Conservation (phyloP, 176 grass and related monocot genomes). For the Hordeum marinum region DNA sequence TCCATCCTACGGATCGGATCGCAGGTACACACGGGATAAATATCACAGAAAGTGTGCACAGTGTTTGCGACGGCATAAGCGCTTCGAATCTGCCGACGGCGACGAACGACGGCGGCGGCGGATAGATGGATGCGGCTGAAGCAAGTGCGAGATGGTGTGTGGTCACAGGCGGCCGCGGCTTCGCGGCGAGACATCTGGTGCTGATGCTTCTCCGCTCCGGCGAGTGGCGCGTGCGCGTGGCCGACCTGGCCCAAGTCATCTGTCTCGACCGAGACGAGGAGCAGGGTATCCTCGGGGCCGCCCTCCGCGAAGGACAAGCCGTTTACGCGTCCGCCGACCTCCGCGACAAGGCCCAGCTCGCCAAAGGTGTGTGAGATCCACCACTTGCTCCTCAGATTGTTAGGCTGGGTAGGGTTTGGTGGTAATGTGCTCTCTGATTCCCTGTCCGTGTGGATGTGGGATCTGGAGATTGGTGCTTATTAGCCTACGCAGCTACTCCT, state of each 20-base stretch:
- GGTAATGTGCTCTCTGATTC: not conserved
- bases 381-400: not conserved
- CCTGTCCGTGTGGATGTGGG: not conserved
- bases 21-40: not conserved
- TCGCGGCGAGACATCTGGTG: conserved; percentile 77
- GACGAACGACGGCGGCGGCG: not conserved
- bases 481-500: not conserved
- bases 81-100: conserved; percentile 26
- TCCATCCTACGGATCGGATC: conserved; percentile 23
- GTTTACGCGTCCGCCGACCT: conserved; percentile 76
- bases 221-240: conserved; percentile 73
- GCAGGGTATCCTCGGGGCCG: conserved; percentile 56
- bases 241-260: conserved; percentile 64
- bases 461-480: not conserved
- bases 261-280: conserved; percentile 65
- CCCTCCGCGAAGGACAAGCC: conserved; percentile 57
- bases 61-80: not conserved
- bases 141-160: conserved; percentile 57
- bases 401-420: not conserved
- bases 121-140: conserved; percentile 15
- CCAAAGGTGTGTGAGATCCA: conserved; percentile 45
- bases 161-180: conserved; percentile 85
- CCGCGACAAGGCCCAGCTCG: conserved; percentile 68
- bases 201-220: conserved; percentile 69
- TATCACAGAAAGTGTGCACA: not conserved